Percentiles rank a stretch among this genome's conserved stretches.
Conservation (phyloP, 257 asterid genomes). For the Cruciata laevipes region DNA sequence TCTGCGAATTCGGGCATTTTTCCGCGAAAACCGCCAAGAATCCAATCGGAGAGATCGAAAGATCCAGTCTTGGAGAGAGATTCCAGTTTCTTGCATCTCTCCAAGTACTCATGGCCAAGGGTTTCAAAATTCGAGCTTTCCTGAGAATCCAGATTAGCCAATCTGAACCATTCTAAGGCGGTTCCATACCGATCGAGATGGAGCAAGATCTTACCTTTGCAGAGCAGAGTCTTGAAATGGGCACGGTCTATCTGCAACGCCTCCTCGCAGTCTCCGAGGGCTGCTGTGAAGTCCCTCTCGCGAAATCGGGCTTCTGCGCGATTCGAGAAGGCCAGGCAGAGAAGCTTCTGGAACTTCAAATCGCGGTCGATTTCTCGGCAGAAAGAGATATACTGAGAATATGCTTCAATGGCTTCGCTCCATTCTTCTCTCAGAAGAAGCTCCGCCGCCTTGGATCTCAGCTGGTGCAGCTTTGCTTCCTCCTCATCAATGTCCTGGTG, state of each 20-base stretch:
- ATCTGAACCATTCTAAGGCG: slow-evolving; percentile 49
- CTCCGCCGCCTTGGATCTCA: slow-evolving; percentile 79
- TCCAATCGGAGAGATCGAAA: slow-evolving; percentile 79
- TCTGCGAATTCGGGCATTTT: slow-evolving; percentile 58
- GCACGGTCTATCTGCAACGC: slow-evolving; percentile 50
- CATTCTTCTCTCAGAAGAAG: slow-evolving; percentile 69
- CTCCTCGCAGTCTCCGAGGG: slow-evolving; percentile 57
- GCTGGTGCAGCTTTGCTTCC: slow-evolving; percentile 42
- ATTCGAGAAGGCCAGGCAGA: slow-evolving; percentile 59
- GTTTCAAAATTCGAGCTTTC: slow-evolving; percentile 39
- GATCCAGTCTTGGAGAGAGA: slow-evolving; percentile 53
- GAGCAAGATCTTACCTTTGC: slow-evolving; percentile 66
- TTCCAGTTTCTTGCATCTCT: slow-evolving; percentile 57
- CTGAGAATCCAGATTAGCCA: slow-evolving; percentile 44
- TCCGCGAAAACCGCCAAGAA: slow-evolving; percentile 44
- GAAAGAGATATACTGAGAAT: slow-evolving; percentile 53
- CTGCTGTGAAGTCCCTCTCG: slow-evolving; percentile 32
- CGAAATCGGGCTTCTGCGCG: slow-evolving; percentile 69
- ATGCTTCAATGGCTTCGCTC: slow-evolving; percentile 39
- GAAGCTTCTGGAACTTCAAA: slow-evolving; percentile 40
- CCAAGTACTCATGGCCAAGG: slow-evolving; percentile 38
- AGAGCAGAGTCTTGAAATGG: slow-evolving; percentile 71
- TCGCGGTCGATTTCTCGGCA: slow-evolving; percentile 28
- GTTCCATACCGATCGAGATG: slow-evolving; percentile 36
- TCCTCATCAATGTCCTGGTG: slow-evolving; percentile 28